A percentile compares a stretch with the other conserved stretches of the same genome.
phyloP scores from a whole-genome alignment of 2,329 filamentous ascomycete genomes.

The Talaromyces islandicus region DNA sequence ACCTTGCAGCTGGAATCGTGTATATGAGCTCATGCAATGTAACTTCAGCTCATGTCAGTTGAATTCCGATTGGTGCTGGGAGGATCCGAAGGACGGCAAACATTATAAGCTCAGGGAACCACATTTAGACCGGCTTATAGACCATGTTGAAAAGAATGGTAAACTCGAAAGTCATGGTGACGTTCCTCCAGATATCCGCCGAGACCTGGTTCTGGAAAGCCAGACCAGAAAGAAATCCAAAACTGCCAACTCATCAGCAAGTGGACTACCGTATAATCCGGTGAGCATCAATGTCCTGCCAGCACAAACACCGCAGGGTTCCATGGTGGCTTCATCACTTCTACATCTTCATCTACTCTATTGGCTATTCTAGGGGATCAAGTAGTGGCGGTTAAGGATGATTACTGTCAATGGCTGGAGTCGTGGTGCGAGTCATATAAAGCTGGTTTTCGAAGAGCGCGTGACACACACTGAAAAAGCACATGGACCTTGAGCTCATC shows the following conservation, averaged over 20 bases:
- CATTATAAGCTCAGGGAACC: neutral
- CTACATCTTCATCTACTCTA: neutral
- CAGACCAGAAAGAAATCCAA: neutral
- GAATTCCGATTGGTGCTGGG: neutral
- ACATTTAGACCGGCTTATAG: neutral
- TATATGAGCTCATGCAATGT: neutral
- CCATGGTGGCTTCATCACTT: too few relatives aligned
- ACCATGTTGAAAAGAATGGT: neutral
- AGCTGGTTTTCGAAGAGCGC: neutral
- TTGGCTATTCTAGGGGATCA: neutral
- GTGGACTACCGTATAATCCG: neutral
- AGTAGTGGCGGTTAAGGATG: neutral
- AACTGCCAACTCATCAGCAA: neutral
- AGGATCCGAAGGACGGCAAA: neutral
- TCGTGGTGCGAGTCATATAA: neutral
- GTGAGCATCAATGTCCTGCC: neutral
- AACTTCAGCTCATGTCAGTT: neutral
- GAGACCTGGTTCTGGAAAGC: neutral
- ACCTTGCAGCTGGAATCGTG: neutral
- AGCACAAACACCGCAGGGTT: neutral
- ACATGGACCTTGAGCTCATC: neutral
- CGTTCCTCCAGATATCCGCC: neutral
- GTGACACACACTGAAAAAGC: neutral
- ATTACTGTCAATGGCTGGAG: neutral
- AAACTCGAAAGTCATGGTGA: neutral